Base-by-base conservation (phyloP, 306 rosid genomes). In the Malus orientalis region DNA sequence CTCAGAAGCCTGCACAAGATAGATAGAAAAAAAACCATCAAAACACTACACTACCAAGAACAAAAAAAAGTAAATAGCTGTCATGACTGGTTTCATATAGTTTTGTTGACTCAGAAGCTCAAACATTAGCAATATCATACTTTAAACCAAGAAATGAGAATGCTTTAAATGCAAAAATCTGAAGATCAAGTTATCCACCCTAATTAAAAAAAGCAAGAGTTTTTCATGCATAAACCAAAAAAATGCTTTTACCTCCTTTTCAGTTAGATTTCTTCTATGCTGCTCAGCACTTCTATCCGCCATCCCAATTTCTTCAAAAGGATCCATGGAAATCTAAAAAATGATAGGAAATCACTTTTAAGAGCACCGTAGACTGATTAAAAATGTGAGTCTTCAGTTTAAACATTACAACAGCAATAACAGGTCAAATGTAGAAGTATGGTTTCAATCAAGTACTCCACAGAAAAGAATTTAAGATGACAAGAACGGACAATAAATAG, bases 291-390 rank as follows among this genome's bases (percentile, higher is more conserved):
- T 79, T 79, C 81, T 88, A 60, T 93, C 99, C 54, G 89, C 93
- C 87, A 80, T 85, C 76, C 84, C 96, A 76, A 92, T 75, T 80
- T 92, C 98, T 86, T 96, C 99, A 84, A 96, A 91, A 73, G 97
- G 99, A 75, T 96, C 98, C 85, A 86, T 81, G 82, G 84, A 82
- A 86, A 88, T 88, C 98, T 96, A 81, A 63, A 79, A 74, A 20
- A 62, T 67, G 11, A 6, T 5, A 69, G 38, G 9, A 71, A 67
- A 62, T 68, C 18, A 67, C 47, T 78, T 65, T 62, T 62, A 70
- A 71, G 70, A 74, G 29, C 74, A 80, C 30, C 40, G 36, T 78
- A 22, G 67, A 84, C 20, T 38, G 66, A 75, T 32, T 78, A 81
- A 76, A 25, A 47, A 45, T 72, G 16, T 42, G 75, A 70, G 58